A percentile compares a stretch with the other conserved stretches of the same genome.
Conservation (phyloP, 257 asterid species). For the Fraxinus pennsylvanica region DNA sequence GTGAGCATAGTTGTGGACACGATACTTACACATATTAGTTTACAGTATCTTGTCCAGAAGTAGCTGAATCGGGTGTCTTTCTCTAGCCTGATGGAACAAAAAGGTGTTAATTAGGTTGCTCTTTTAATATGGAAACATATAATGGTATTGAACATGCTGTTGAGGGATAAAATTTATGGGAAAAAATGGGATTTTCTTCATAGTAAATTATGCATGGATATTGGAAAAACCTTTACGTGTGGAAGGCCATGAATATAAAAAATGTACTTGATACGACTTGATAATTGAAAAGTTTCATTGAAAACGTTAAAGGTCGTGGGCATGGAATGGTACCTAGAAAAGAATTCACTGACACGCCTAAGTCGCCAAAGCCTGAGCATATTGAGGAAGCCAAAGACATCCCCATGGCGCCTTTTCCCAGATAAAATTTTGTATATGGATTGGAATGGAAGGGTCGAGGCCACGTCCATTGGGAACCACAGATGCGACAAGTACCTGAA, state of each 20-base stretch:
- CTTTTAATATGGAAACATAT: neutral
- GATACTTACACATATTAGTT: constrained; percentile 61
- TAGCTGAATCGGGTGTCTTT: constrained; percentile 91
- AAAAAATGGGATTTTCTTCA: too few species aligned
- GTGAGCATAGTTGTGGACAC: constrained; percentile 1
- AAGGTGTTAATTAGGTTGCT: constrained; percentile 3
- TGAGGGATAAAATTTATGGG: too few species aligned
- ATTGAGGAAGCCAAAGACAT: constrained; percentile 78
- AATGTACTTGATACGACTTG: neutral
- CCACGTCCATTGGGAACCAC: constrained; percentile 87
- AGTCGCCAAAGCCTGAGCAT: constrained; percentile 95
- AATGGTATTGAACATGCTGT: too few species aligned
- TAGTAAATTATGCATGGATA: too few species aligned
- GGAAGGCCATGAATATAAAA: too few species aligned
- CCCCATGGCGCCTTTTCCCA: constrained; percentile 44
- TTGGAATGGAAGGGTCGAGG: constrained; percentile 87
- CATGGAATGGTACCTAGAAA: constrained; percentile 57
- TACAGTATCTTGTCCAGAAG: constrained; percentile 80
- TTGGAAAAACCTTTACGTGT: too few species aligned
- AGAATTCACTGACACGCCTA: constrained; percentile 80
- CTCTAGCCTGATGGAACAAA: constrained; percentile 58
- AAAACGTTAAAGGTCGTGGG: neutral
- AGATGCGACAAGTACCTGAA: constrained; percentile 60
- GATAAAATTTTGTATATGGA: constrained; percentile 47
- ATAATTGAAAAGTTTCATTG: neutral